Evolutionary conservation across 305 asterid species (phyloP).

Genomic region (Plantago coronopus): DNA sequence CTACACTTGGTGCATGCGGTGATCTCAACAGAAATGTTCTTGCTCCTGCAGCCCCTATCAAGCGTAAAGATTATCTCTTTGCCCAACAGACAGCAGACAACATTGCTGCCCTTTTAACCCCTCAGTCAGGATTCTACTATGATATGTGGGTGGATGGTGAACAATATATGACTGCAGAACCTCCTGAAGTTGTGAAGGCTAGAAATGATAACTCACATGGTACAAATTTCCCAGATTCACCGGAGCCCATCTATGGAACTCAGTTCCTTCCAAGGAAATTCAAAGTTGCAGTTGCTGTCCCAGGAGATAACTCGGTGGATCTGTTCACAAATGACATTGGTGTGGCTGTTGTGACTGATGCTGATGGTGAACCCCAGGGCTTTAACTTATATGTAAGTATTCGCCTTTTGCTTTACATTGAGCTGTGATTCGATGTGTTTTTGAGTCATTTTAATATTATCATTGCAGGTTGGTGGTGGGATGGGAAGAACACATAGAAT

Average conservation of each 20-base stretch:
- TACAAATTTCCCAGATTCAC: conserved; percentile 80
- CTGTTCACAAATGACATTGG: conserved; percentile 86
- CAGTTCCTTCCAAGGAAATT: conserved; percentile 98
- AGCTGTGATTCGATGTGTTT: conserved; percentile 5
- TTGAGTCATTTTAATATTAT: conserved; percentile 15
- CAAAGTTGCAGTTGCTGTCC: conserved; percentile 89
- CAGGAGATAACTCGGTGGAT: conserved; percentile 88
- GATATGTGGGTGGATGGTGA: conserved; percentile 99
- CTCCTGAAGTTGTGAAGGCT: conserved; percentile 80
- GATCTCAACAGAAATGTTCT: conserved; percentile 92
- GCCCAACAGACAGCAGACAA: conserved; percentile 91
- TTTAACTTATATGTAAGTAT: conserved; percentile 70
- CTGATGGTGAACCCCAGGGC: conserved; percentile 89
- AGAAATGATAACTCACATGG: conserved; percentile 87
- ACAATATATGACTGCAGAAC: conserved; percentile 67
- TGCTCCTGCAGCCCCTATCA: conserved; percentile 88
- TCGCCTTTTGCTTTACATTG: conserved; percentile 12
- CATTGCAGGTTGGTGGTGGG: conserved; percentile 93
- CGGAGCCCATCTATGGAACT: conserved; percentile 94
- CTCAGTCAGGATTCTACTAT: conserved; percentile 95
- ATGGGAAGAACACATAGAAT: conserved; percentile 95
- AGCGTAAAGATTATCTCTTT: conserved; percentile 70
- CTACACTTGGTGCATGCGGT: conserved; percentile 96
- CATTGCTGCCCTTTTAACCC: conserved; percentile 86
- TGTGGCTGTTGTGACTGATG: conserved; percentile 69